These are phyloP conservation scores for Terfezia boudieri DNA, from an alignment of 495 filamentous ascomycete genomes.

Conservation along the genomic window DNA sequence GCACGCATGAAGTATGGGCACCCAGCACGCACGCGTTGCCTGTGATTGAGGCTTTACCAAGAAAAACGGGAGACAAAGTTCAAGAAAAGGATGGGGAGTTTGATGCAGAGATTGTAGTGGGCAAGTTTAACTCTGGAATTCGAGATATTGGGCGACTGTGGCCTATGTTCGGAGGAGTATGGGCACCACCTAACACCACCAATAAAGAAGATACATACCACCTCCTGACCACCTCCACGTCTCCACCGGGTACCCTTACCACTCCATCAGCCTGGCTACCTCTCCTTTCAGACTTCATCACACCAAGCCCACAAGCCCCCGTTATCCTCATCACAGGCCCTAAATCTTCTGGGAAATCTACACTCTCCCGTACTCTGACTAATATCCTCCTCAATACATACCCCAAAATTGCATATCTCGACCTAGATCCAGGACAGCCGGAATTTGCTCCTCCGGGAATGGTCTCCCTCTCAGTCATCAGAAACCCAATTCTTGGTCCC, in stretches of 20 bases:
- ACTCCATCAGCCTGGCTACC: conserved; percentile 27
- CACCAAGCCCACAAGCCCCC: conserved; percentile 25
- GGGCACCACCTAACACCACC: conserved; percentile 24
- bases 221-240: conserved; percentile 6
- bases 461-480: conserved; percentile 36
- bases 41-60: conserved; percentile 27
- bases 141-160: conserved; percentile 30
- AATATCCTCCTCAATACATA: conserved; percentile 30
- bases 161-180: conserved; percentile 35
- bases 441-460: conserved; percentile 45
- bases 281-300: conserved; percentile 5
- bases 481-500: conserved; percentile 35
- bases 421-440: conserved; percentile 47
- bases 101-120: conserved; percentile 26
- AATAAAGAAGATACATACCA: conserved; percentile 4
- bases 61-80: conserved; percentile 12
- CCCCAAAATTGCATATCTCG: conserved; percentile 31
- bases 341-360: conserved; percentile 47
- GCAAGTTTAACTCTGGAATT: conserved; percentile 26
- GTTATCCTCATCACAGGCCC: conserved; percentile 35
- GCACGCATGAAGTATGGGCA: conserved; percentile 32
- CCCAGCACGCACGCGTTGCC: conserved; percentile 43
- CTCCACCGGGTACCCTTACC: conserved; percentile 25
- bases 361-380: conserved; percentile 35
- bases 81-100: conserved; percentile 19